These are phyloP conservation scores for Xerocomellus intermedius DNA, from an alignment of 768 basidiomycete species.

Conservation along the genomic window DNA sequence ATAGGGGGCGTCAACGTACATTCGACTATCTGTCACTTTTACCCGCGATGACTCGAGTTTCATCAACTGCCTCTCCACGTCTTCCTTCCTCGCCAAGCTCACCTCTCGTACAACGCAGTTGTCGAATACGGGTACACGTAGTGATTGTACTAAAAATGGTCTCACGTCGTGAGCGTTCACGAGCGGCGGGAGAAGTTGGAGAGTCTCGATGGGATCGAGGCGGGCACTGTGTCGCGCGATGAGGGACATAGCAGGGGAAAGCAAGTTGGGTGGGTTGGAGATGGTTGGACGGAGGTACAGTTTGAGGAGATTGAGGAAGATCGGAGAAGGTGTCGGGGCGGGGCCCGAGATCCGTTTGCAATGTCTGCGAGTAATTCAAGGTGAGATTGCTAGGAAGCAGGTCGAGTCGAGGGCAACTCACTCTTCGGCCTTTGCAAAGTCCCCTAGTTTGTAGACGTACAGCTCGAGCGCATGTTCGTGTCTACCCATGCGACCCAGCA, in stretches of 20 bases:
- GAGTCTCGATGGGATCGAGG: constrained; percentile 76
- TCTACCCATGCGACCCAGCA: constrained; percentile 84
- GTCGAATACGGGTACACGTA: constrained; percentile 68
- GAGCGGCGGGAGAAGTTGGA: constrained; percentile 87
- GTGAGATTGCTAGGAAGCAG: not conserved
- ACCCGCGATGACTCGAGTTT: constrained; percentile 77
- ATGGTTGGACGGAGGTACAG: constrained; percentile 81
- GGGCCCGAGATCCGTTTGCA: constrained; percentile 80
- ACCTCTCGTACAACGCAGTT: constrained; percentile 67
- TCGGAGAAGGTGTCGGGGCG: constrained; percentile 49
- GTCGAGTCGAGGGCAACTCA: constrained; percentile 36
- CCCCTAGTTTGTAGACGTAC: constrained; percentile 85
- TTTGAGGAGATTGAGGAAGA: constrained; percentile 83
- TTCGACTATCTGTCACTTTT: constrained; percentile 87
- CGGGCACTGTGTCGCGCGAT: constrained; percentile 82
- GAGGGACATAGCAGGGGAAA: constrained; percentile 83
- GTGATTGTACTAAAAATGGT: constrained; percentile 70
- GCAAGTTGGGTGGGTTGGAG: constrained; percentile 50
- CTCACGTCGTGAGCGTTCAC: constrained; percentile 81
- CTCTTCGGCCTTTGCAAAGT: constrained; percentile 89
- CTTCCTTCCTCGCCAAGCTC: constrained; percentile 72
- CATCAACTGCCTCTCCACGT: constrained; percentile 71
- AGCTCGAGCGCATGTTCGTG: constrained; percentile 95
- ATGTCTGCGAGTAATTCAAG: constrained; percentile 53
- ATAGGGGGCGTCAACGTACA: constrained; percentile 53